Conservation (phyloP, 352 stramenopile species). For the Phytophthora niederhauseri region DNA sequence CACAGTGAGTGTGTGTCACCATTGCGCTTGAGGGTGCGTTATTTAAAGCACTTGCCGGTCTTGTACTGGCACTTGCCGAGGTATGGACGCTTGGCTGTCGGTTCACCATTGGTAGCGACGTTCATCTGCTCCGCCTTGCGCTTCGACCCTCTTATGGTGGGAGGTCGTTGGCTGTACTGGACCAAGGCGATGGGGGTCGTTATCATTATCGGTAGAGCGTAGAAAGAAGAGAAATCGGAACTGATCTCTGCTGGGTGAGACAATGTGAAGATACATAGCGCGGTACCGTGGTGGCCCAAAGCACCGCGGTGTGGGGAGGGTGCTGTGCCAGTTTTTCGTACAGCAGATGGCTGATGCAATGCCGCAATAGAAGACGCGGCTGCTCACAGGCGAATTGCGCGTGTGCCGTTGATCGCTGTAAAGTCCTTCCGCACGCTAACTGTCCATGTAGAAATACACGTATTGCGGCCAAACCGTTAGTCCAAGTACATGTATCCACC, state of each 20-base stretch:
- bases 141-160: slow-evolving; percentile 20
- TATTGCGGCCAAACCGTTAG: not conserved
- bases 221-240: slow-evolving; percentile 26
- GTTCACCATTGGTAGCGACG: slow-evolving; percentile 10
- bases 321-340: not conserved
- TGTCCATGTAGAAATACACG: not conserved
- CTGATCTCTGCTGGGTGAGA: slow-evolving; percentile 7
- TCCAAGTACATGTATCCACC: not conserved
- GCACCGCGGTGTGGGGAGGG: not conserved
- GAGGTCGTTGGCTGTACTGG: slow-evolving; percentile 9
- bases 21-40: slow-evolving; percentile 86
- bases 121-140: slow-evolving; percentile 18
- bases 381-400: not conserved
- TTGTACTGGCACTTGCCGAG: slow-evolving; percentile 90
- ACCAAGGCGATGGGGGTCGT: slow-evolving; percentile 6
- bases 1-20: slow-evolving; percentile 82
- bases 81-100: slow-evolving; percentile 41
- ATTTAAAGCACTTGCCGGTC: slow-evolving; percentile 80
- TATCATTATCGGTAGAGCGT: slow-evolving; percentile 44
- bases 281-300: not conserved
- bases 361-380: not conserved
- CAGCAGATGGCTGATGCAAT: not conserved
- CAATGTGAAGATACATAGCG: not conserved
- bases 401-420: not conserved
- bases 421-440: no score